These are phyloP conservation scores for Zoysia pacifica DNA, from an alignment of 176 grass and related monocot species.

Conservation along the genomic window DNA sequence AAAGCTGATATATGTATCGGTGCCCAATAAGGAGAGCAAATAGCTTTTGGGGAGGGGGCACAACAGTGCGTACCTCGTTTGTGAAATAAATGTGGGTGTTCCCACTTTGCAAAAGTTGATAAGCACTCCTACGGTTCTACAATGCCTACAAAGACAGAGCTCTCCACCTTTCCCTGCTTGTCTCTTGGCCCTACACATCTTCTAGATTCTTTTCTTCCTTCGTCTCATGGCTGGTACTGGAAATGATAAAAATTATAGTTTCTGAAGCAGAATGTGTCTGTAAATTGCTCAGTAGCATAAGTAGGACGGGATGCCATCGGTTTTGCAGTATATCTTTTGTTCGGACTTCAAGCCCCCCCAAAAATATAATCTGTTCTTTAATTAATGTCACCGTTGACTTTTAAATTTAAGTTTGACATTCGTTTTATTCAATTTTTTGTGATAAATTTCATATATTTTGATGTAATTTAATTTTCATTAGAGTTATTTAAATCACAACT, in stretches of 20 bases:
- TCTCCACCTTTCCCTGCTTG: background rate
- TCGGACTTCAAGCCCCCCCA: background rate
- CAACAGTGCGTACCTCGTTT: conserved; percentile 36
- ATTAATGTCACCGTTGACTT: too few relatives aligned
- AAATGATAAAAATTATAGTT: background rate
- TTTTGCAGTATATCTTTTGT: background rate
- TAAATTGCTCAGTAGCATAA: background rate
- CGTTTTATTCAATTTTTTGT: too few relatives aligned
- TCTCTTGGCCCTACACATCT: conserved; percentile 9
- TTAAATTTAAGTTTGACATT: too few relatives aligned
- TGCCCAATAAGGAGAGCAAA: conserved; percentile 21
- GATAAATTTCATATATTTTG: too few relatives aligned
- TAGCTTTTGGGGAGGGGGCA: conserved; percentile 30
- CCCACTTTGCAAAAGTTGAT: conserved; percentile 48
- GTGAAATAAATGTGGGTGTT: conserved; percentile 41
- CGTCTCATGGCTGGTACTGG: conserved; percentile 1
- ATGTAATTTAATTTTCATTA: too few relatives aligned
- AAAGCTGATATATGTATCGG: conserved; percentile 22
- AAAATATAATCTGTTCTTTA: too few relatives aligned
- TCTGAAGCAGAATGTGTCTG: background rate
- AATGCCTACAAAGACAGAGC: conserved; percentile 27
- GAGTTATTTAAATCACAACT: too few relatives aligned
- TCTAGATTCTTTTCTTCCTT: conserved; percentile 37
- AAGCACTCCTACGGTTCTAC: conserved; percentile 38
- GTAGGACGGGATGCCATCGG: too few relatives aligned